Conservation (phyloP, 805 yeast genomes). For the Yarrowia sp. region DNA sequence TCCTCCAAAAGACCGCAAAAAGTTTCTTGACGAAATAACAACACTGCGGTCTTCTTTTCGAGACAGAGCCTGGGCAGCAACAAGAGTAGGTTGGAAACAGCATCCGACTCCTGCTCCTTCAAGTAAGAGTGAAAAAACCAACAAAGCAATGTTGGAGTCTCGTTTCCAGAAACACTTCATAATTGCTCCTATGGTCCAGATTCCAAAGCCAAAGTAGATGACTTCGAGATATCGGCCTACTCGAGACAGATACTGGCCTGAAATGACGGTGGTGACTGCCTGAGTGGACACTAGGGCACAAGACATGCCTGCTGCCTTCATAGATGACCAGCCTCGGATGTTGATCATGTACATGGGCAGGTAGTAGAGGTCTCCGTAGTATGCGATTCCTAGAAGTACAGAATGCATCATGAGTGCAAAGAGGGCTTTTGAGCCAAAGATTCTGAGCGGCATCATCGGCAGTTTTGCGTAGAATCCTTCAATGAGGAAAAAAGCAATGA, state of each 20-base stretch:
- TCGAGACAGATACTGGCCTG: slow-evolving; percentile 45
- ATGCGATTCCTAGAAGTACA: slow-evolving; percentile 48
- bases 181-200: slow-evolving; percentile 45
- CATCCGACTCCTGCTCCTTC: slow-evolving; percentile 48
- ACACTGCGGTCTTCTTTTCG: slow-evolving; percentile 54
- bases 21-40: slow-evolving; percentile 55
- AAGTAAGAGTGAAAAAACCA: slow-evolving; percentile 40
- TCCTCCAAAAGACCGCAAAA: slow-evolving; percentile 59
- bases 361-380: slow-evolving; percentile 46
- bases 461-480: slow-evolving; percentile 49
- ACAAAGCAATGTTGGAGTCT: slow-evolving; percentile 38
- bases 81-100: slow-evolving; percentile 54
- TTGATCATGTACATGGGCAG: slow-evolving; percentile 49
- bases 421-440: slow-evolving; percentile 43
- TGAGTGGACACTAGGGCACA: slow-evolving; percentile 46
- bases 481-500: slow-evolving; percentile 45
- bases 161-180: slow-evolving; percentile 41
- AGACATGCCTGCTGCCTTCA: slow-evolving; percentile 42
- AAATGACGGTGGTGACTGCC: slow-evolving; percentile 42
- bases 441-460: slow-evolving; percentile 53
- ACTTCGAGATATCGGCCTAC: slow-evolving; percentile 45
- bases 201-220: slow-evolving; percentile 42
- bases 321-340: slow-evolving; percentile 42
- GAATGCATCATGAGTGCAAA: slow-evolving; percentile 40
- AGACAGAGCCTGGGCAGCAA: slow-evolving; percentile 55